Percentiles rank a stretch among this genome's conserved stretches.
Conservation (phyloP, 164 flowering plant species). For the Macadamia integrifolia region DNA sequence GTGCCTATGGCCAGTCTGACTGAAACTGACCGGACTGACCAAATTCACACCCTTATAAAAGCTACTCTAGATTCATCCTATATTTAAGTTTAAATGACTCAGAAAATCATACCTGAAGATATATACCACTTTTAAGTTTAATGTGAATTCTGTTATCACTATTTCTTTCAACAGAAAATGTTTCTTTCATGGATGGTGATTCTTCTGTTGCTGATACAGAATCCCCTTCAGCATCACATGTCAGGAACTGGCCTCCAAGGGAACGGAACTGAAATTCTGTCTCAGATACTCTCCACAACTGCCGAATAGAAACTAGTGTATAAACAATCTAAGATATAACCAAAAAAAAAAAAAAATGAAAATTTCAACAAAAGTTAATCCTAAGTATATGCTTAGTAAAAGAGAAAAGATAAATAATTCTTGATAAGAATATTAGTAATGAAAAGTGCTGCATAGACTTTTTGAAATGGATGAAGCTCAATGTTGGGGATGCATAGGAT, state of each 20-base stretch:
- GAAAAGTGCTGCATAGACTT: neutral
- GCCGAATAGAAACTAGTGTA: slow-evolving; percentile 21
- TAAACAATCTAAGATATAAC: slow-evolving; percentile 5
- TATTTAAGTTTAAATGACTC: neutral
- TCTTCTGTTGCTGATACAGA: slow-evolving; percentile 47
- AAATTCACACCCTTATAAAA: no score
- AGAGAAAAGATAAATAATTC: neutral
- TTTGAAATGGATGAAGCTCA: neutral
- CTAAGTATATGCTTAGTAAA: no score
- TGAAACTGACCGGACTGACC: no score
- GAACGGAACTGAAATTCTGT: slow-evolving; percentile 65
- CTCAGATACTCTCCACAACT: slow-evolving; percentile 86
- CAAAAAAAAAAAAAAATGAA: neutral
- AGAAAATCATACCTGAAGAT: slow-evolving; percentile 56
- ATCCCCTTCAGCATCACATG: slow-evolving; percentile 49
- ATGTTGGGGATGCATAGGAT: no score
- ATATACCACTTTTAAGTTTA: slow-evolving; percentile 46
- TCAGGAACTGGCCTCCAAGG: slow-evolving; percentile 57
- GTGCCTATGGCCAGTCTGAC: no score
- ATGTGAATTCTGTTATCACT: slow-evolving; percentile 49
- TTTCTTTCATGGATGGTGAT: slow-evolving; percentile 46
- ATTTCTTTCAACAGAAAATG: slow-evolving; percentile 63
- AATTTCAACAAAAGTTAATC: neutral
- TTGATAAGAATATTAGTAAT: neutral
- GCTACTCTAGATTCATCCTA: neutral